Conservation (phyloP, 805 yeast species). For the Geotrichum ghanense region DNA sequence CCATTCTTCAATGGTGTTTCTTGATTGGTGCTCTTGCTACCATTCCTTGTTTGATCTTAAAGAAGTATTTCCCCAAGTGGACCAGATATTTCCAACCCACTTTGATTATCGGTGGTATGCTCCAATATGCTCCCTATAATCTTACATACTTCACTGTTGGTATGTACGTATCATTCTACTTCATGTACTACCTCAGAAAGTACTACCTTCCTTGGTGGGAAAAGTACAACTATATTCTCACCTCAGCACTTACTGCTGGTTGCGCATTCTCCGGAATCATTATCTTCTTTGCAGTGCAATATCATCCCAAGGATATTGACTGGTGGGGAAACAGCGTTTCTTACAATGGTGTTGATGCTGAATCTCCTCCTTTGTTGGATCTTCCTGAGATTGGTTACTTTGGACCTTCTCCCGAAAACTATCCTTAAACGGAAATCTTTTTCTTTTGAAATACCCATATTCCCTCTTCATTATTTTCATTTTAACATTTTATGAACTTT, state of each 20-base stretch:
- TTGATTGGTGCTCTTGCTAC: conserved; percentile 29
- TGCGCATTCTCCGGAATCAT: conserved; percentile 36
- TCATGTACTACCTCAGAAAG: conserved; percentile 34
- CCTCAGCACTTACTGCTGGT: conserved; percentile 38
- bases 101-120: conserved; percentile 34
- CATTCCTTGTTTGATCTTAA: conserved; percentile 17
- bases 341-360: conserved; percentile 13
- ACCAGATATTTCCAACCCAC: conserved; percentile 32
- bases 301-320: conserved; percentile 22
- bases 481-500: too few species aligned
- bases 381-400: conserved; percentile 12
- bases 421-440: too few species aligned
- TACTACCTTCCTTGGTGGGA: conserved; percentile 41
- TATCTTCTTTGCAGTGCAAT: conserved; percentile 32
- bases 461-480: too few species aligned
- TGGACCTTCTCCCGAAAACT: conserved; percentile 8
- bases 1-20: conserved; percentile 37
- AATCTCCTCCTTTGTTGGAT: conserved; percentile 6
- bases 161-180: conserved; percentile 29
- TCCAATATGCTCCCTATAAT: conserved; percentile 33
- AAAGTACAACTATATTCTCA: conserved; percentile 39
- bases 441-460: too few species aligned
- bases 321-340: conserved; percentile 42
- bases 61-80: conserved; percentile 10
- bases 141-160: conserved; percentile 33